phyloP scores from a whole-genome alignment of 1,139 yeast species.

The Scheffersomyces stambukii region DNA sequence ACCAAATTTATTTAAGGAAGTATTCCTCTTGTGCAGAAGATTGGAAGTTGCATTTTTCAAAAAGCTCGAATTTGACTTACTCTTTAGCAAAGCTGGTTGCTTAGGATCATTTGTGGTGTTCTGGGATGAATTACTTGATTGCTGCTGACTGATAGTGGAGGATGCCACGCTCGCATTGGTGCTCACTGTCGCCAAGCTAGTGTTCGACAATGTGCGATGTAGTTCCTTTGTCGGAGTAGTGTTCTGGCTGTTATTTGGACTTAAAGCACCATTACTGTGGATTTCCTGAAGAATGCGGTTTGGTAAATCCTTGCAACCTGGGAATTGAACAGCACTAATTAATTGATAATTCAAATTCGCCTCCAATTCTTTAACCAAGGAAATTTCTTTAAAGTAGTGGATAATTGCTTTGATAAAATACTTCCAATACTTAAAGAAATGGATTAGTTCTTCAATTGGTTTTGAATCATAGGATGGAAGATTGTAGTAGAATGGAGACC shows the following conservation, averaged over 20 bases:
- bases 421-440: constrained; percentile 68
- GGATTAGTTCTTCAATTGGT: constrained; percentile 50
- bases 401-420: constrained; percentile 60
- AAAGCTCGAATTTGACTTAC: constrained; percentile 25
- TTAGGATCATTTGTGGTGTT: constrained; percentile 9
- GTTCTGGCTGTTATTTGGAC: constrained; percentile 13
- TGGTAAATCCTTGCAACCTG: constrained; percentile 41
- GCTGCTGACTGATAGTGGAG: constrained; percentile 1
- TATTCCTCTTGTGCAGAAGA: constrained; percentile 16
- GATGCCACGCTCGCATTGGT: constrained; percentile 2
- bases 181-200: constrained; percentile 9
- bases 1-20: constrained; percentile 7
- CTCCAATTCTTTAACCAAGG: constrained; percentile 65
- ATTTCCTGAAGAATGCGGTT: constrained; percentile 13
- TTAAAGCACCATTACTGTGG: constrained; percentile 7
- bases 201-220: constrained; percentile 18
- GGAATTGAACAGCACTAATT: constrained; percentile 57
- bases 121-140: constrained; percentile 1
- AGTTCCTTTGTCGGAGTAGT: constrained; percentile 22
- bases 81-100: constrained; percentile 31
- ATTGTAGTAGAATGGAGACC: constrained; percentile 38
- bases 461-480: constrained; percentile 36
- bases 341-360: constrained; percentile 62
- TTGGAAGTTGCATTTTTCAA: constrained; percentile 9
- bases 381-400: constrained; percentile 57